phyloP scores from a whole-genome alignment of 2,329 filamentous ascomycete genomes.

The Aspergillus sp. region DNA sequence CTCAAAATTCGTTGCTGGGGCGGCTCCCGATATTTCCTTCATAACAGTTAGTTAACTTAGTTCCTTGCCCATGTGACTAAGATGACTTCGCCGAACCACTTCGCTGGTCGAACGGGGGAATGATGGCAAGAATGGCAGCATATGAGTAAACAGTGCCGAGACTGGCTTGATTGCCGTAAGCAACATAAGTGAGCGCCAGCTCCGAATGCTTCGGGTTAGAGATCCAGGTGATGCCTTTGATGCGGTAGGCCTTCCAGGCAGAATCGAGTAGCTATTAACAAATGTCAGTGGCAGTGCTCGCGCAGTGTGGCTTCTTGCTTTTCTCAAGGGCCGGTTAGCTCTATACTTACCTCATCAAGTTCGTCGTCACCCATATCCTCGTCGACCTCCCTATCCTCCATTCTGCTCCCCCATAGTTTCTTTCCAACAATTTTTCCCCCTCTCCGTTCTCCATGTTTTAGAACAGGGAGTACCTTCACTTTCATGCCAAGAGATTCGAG shows the following conservation, averaged over 20 bases:
- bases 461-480: constrained; percentile 31
- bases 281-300: too few relatives aligned
- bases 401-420: not conserved
- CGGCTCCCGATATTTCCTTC: not conserved
- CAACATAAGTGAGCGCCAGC: constrained; percentile 20
- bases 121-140: constrained; percentile 23
- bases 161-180: constrained; percentile 24
- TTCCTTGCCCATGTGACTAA: not conserved
- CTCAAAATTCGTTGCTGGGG: too few relatives aligned
- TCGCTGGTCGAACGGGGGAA: constrained; percentile 21
- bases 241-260: constrained; percentile 10
- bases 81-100: not conserved
- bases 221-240: constrained; percentile 25
- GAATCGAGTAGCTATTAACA: not conserved
- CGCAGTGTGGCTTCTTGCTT: too few relatives aligned
- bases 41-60: not conserved
- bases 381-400: not conserved
- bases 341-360: not conserved
- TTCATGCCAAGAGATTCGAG: constrained; percentile 35
- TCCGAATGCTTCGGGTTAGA: constrained; percentile 18
- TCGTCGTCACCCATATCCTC: not conserved
- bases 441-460: constrained; percentile 4
- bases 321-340: too few relatives aligned
- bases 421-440: not conserved
- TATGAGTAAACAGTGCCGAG: constrained; percentile 19